Evolutionary conservation across 140 eudicot genomes (phyloP), one percentile per base, ranked within the genome.

Genomic region (Bidens hawaiensis): DNA sequence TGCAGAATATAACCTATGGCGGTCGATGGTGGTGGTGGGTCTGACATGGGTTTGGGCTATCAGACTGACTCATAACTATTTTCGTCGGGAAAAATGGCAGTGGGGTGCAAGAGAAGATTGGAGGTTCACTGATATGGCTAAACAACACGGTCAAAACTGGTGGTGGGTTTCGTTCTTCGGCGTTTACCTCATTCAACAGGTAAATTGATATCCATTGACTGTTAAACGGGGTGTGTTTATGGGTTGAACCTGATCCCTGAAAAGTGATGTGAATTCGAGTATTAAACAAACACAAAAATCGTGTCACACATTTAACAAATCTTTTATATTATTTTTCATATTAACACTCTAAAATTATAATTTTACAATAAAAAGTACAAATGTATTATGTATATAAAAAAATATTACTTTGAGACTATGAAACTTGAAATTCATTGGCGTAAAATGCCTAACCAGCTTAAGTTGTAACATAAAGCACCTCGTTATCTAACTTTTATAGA

Each of bases 141-240:
- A 15, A 5, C 94, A 88, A 65, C 91, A 85, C 18, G 95, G 95
- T 53, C 63, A 75, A 33, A 27, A 72, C 61, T 93, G 99, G 99
- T 93, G 99, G 96, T 93, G 96, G 96, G 69, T 88, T 60, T 93
- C 96, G 1, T 93, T 93, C 76, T 93, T 93, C 52, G 84, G 94
- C 13, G 78, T 93, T 62, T 93, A 93, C 71, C 65, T 85, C 27
- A 75, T 87, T 73, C 99, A 93, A 70, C 99, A 93, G 99, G 99
- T 93, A 67, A 4, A 47, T 12, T 11, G 45, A 38, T 38, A 14
- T 38, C 45, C 45, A 38, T 11, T 38, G 43, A 38, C 12, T 38
- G 43, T 38, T 38, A n/a, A n/a, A n/a, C n/a, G n/a, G n/a, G n/a
- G n/a, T n/a, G n/a, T n/a, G n/a, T n/a, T 34, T 13, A 7, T 13